These are phyloP conservation scores for Porphyrellus cyaneotinctus DNA, from an alignment of 768 basidiomycete genomes.

Conservation along the genomic window DNA sequence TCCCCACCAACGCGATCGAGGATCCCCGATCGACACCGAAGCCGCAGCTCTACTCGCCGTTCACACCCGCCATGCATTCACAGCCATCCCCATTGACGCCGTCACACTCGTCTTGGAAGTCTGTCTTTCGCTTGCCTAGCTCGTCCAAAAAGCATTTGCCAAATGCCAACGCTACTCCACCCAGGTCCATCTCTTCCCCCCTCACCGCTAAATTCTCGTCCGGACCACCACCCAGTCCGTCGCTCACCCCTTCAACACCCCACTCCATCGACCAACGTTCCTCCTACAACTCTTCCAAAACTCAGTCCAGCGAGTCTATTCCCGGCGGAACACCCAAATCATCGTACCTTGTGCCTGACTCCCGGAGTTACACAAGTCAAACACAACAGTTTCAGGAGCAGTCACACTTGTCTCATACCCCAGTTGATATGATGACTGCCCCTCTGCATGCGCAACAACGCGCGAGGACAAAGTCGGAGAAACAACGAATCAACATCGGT, in stretches of 20 bases:
- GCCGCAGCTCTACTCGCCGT: background rate
- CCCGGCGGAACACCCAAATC: constrained; percentile 31
- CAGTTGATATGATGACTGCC: constrained; percentile 17
- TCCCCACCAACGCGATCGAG: constrained; percentile 15
- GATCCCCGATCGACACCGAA: constrained; percentile 26
- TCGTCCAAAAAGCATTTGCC: constrained; percentile 56
- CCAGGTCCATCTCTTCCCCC: constrained; percentile 28
- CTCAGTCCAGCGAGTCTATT: constrained; percentile 71
- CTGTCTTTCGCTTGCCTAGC: constrained; percentile 66
- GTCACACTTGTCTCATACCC: constrained; percentile 6
- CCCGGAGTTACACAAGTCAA: constrained; percentile 10
- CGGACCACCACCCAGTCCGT: constrained; percentile 41
- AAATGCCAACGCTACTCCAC: constrained; percentile 35
- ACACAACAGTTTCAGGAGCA: constrained; percentile 9
- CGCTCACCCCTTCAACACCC: constrained; percentile 53
- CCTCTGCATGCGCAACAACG: constrained; percentile 26
- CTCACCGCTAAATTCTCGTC: constrained; percentile 11
- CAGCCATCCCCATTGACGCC: constrained; percentile 23
- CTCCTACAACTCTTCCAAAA: constrained; percentile 76
- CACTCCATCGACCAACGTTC: constrained; percentile 56
- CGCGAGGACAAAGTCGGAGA: constrained; percentile 45
- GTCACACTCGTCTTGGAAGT: constrained; percentile 53
- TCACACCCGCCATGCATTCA: constrained; percentile 22
- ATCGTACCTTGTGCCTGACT: constrained; percentile 29
- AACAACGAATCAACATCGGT: constrained; percentile 45